Percentiles rank a stretch among this genome's conserved stretches.
Conservation (phyloP, 2,329 filamentous ascomycete species). For the Cytospora piceicola region DNA sequence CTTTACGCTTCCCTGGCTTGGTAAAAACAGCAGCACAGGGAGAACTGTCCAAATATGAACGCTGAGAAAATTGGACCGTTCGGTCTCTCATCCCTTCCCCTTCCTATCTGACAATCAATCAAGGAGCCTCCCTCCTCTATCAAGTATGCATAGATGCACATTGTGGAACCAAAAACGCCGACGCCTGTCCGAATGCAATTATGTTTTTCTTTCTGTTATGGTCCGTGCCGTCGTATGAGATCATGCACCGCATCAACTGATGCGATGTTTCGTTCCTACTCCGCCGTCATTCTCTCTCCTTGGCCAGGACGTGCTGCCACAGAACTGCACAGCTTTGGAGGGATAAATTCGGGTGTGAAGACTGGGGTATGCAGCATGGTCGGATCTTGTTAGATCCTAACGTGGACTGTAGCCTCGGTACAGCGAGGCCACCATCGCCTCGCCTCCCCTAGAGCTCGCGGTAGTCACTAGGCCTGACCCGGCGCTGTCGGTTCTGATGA, state of each 20-base stretch:
- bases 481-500: conserved; percentile 78
- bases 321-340: background rate
- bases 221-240: conserved; percentile 5
- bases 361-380: conserved; percentile 11
- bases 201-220: background rate
- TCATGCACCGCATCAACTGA: background rate
- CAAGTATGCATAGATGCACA: conserved; percentile 6
- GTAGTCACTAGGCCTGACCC: conserved; percentile 88
- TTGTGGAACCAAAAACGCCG: conserved; percentile 18
- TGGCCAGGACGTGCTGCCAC: background rate
- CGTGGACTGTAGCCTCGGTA: conserved; percentile 15
- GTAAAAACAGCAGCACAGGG: background rate
- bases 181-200: conserved; percentile 24
- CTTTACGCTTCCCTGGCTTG: background rate
- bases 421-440: conserved; percentile 12
- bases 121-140: background rate
- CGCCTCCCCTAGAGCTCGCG: conserved; percentile 67
- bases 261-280: background rate
- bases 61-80: background rate
- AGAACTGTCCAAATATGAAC: conserved; percentile 9
- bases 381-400: conserved; percentile 2
- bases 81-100: background rate
- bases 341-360: background rate
- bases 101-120: conserved; percentile 4
- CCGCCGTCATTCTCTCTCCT: conserved; percentile 7